Evolutionary conservation across 345 rosid genomes (phyloP), one percentile per base, ranked within the genome.

Genomic region (Murraya paniculata): DNA sequence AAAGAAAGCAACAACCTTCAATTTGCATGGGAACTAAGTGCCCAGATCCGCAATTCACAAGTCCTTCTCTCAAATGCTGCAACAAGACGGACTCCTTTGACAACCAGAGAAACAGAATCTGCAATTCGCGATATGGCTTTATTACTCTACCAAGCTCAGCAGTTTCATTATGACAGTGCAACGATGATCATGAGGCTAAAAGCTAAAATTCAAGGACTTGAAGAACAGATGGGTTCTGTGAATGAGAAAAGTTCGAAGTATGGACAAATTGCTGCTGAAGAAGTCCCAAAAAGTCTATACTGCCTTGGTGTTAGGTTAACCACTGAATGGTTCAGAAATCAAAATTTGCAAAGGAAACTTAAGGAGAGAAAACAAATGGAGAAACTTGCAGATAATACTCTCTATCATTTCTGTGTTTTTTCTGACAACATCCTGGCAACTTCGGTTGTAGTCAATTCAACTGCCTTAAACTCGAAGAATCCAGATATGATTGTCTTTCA

Each of bases 241-340:
- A 87, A 41, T 13, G 98, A 93, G 80, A 94, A 93, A 80, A 94
- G 97, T 77, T 87, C 95, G 16, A 94, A 94, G 84, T 93, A 87
- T 71, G 97, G 97, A n/a, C 98, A 94, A 84, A 93, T 94, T 64
- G 98, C 98, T 76, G 97, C 98, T 3, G 98, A 94, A 82, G 97
- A 93, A 83, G 93, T 91, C 31, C 98, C 98, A 6, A 94, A 94
- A 85, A 93, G 98, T 80, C 88, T 94, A 22, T 94, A 91, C 82
- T 94, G 98, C 82, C 91, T 94, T 56, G 98, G 97, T 64, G 91
- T 94, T 79, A 88, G 85, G 78, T 77, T 94, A 77, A 88, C 98
- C 5, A 86, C 93, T 2, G 91, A 91, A 79, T 94, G 98, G 97
- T 93, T 88, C 80, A 84, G 82, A 79, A 91, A 86, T 78, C 64